phyloP scores from a whole-genome alignment of 345 rosid genomes.

The Microthlaspi erraticum region DNA sequence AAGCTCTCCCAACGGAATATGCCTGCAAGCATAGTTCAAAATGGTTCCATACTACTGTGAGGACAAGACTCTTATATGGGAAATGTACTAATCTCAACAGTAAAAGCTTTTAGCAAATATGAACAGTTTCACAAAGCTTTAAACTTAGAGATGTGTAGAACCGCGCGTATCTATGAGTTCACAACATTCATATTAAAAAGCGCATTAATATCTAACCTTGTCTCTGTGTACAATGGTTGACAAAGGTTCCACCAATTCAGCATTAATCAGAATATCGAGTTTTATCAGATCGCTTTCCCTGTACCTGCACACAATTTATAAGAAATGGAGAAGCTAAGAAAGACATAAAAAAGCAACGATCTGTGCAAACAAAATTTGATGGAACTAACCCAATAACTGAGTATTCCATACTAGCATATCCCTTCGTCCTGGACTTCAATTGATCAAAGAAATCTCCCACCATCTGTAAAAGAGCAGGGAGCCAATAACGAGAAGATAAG shows the following conservation, averaged over 20 bases:
- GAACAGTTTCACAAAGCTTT: constrained; percentile 18
- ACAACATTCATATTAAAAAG: not conserved
- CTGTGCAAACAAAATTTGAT: constrained; percentile 3
- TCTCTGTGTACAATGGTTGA: constrained; percentile 94
- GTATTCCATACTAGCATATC: constrained; percentile 99
- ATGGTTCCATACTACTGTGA: constrained; percentile 26
- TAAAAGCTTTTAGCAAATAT: not conserved
- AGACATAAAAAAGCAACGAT: constrained; percentile 6
- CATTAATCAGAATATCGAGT: constrained; percentile 90
- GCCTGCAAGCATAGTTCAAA: constrained; percentile 63
- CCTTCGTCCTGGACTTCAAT: constrained; percentile 91
- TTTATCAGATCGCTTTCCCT: constrained; percentile 79
- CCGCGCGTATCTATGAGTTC: not conserved
- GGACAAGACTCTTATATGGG: not conserved
- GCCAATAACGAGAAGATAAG: constrained; percentile 9
- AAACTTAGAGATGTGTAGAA: constrained; percentile 21
- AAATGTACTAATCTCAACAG: constrained; percentile 2
- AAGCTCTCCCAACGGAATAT: constrained; percentile 90
- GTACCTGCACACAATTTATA: constrained; percentile 58
- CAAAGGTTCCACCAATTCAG: constrained; percentile 85
- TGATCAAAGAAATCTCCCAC: constrained; percentile 99
- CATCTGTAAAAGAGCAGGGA: constrained; percentile 62
- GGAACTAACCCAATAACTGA: constrained; percentile 72
- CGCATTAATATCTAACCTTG: constrained; percentile 55
- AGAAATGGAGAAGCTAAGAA: constrained; percentile 33